These are phyloP conservation scores for Taxillus chinensis DNA, from an alignment of 164 flowering plant genomes.

Conservation along the genomic window DNA sequence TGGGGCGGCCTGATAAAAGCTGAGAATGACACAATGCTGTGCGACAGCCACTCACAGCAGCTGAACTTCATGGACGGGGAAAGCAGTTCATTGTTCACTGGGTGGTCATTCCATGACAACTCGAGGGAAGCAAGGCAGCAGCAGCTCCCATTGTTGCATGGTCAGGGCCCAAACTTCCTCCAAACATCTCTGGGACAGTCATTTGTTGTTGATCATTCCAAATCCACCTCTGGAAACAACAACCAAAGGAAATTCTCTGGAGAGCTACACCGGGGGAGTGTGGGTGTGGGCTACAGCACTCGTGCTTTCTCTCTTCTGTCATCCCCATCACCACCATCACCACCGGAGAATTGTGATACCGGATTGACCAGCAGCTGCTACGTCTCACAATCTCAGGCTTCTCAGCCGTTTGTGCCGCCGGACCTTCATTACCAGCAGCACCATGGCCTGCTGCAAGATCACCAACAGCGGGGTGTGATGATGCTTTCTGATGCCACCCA, in stretches of 20 bases:
- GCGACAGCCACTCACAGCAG: constrained; percentile 17
- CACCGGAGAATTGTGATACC: constrained; percentile 23
- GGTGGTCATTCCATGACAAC: no score
- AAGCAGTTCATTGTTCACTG: no score
- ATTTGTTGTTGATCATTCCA: constrained; percentile 9
- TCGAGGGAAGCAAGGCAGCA: background rate
- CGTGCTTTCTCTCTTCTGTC: constrained; percentile 86
- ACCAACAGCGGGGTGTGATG: constrained; percentile 8
- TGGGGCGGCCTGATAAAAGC: constrained; percentile 38
- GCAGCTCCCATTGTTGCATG: constrained; percentile 41
- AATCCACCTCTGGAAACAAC: constrained; percentile 7
- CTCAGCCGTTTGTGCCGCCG: constrained; percentile 10
- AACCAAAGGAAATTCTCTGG: constrained; percentile 20
- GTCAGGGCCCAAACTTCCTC: constrained; percentile 9
- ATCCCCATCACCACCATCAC: constrained; percentile 22
- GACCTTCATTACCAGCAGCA: constrained; percentile 4
- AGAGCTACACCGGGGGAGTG: constrained; percentile 8
- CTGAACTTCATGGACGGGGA: constrained; percentile 8
- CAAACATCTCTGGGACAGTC: constrained; percentile 14
- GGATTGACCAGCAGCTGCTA: constrained; percentile 15
- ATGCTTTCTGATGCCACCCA: constrained; percentile 13
- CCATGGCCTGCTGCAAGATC: no score
- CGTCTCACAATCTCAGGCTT: constrained; percentile 5
- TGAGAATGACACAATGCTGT: constrained; percentile 20
- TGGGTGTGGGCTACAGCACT: constrained; percentile 16